A percentile compares a stretch with the other conserved stretches of the same genome.
phyloP scores from a whole-genome alignment of 2,329 filamentous ascomycete species.

The Fusarium mexicanum region DNA sequence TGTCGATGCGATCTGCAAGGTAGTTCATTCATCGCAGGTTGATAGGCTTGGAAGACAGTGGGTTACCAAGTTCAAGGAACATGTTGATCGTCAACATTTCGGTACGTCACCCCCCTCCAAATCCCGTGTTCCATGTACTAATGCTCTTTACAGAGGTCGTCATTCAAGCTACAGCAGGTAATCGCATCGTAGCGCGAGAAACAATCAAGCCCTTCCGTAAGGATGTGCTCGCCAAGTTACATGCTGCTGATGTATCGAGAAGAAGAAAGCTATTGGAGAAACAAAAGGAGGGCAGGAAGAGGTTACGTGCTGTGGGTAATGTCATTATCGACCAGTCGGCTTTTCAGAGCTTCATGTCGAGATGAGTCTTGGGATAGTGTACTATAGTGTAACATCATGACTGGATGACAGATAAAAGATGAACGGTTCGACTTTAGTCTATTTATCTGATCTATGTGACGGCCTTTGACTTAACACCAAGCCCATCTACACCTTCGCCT shows the following conservation, averaged over 20 bases:
- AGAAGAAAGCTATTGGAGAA: constrained; percentile 91
- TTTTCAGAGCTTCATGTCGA: constrained; percentile 92
- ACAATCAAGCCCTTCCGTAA: constrained; percentile 97
- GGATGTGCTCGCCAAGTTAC: constrained; percentile 91
- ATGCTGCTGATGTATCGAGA: constrained; percentile 86
- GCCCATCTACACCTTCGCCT: not conserved
- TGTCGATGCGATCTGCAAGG: constrained; percentile 92
- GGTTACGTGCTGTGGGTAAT: constrained; percentile 83
- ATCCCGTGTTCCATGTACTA: not conserved
- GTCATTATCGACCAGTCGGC: constrained; percentile 96
- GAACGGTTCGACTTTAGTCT: not conserved
- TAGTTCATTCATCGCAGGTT: constrained; percentile 84
- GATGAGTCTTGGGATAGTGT: constrained; percentile 55
- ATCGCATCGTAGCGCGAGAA: constrained; percentile 86
- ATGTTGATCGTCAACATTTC: constrained; percentile 96
- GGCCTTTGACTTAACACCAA: not conserved
- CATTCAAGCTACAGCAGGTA: constrained; percentile 89
- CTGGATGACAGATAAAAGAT: constrained; percentile 3
- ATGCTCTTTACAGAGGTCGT: constrained; percentile 72
- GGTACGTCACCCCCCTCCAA: constrained; percentile 46
- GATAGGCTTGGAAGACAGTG: constrained; percentile 84
- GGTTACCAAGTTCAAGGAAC: constrained; percentile 96
- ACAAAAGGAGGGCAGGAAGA: constrained; percentile 95
- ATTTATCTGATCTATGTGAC: not conserved
- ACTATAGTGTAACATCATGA: constrained; percentile 32